These are phyloP conservation scores for Phytophthora tubulina DNA, from an alignment of 352 stramenopile species.

Conservation along the genomic window DNA sequence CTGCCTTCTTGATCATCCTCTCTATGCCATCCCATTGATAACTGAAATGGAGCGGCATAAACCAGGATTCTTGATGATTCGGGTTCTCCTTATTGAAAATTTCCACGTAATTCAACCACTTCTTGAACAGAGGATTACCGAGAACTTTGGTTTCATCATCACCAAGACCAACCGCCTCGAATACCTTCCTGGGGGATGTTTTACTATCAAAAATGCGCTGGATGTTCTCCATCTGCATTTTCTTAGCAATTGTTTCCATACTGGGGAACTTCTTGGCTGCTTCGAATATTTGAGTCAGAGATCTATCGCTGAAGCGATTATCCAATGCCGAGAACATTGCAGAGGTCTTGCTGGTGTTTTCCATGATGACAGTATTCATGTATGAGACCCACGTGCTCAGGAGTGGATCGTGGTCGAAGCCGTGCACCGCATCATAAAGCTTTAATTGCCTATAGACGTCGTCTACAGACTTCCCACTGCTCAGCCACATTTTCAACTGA, in stretches of 20 bases:
- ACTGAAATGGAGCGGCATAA: no score
- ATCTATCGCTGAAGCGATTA: neutral
- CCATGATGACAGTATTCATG: neutral
- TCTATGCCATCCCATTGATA: no score
- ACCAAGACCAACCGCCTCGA: neutral
- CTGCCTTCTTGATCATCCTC: no score
- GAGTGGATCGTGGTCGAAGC: neutral
- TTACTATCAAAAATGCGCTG: neutral
- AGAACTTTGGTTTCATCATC: no score
- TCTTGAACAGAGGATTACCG: no score
- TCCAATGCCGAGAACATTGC: neutral
- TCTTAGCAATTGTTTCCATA: neutral
- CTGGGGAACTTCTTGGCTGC: neutral
- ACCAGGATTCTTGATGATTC: no score
- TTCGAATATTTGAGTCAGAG: neutral
- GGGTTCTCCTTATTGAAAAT: no score
- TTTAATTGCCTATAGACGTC: neutral
- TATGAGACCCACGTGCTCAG: neutral
- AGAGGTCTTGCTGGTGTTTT: neutral
- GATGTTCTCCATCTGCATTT: neutral
- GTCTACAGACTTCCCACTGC: neutral
- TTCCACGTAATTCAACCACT: no score
- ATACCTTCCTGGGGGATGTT: neutral
- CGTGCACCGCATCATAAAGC: neutral
- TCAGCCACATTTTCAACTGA: conserved; percentile 4